Evolutionary conservation across 2,329 filamentous ascomycete genomes (phyloP).

Genomic region (Trichoderma afroharzianum): DNA sequence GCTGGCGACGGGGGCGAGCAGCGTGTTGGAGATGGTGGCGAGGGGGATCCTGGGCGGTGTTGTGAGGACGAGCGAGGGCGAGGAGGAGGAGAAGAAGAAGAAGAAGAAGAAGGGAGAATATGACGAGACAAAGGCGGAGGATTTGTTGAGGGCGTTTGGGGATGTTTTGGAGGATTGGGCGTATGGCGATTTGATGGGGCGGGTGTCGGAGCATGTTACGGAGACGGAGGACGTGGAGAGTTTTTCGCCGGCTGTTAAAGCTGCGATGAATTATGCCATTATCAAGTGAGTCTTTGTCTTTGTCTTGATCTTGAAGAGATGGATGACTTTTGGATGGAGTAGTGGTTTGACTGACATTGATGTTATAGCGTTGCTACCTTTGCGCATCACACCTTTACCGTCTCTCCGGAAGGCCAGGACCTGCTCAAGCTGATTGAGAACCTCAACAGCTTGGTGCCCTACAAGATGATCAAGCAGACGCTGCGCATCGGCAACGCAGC

Average conservation of each 20-base stretch:
- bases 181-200: slow-evolving; percentile 64
- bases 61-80: slow-evolving; percentile 4
- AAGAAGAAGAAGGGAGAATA: slow-evolving; percentile 39
- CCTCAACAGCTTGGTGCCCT: slow-evolving; percentile 67
- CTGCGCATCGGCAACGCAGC: slow-evolving; percentile 74
- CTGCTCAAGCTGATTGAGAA: slow-evolving; percentile 68
- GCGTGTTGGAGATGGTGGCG: slow-evolving; percentile 65
- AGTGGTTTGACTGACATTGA: slow-evolving; percentile 14
- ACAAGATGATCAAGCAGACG: slow-evolving; percentile 68
- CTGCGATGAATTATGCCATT: slow-evolving; percentile 62
- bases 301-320: neutral
- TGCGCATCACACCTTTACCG: slow-evolving; percentile 67
- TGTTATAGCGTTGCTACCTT: slow-evolving; percentile 62
- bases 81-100: neutral
- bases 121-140: slow-evolving; percentile 55
- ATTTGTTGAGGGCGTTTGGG: slow-evolving; percentile 62
- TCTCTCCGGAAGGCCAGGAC: slow-evolving; percentile 72
- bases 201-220: slow-evolving; percentile 58
- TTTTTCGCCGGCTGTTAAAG: slow-evolving; percentile 59
- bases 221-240: slow-evolving; percentile 60
- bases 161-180: slow-evolving; percentile 63
- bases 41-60: slow-evolving; percentile 62
- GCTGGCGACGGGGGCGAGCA: slow-evolving; percentile 66
- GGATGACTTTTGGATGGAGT: neutral
- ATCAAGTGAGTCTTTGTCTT: slow-evolving; percentile 56